Conservation (phyloP, 192 early-diverging fungal species). For the Coemansia guatemalensis region DNA sequence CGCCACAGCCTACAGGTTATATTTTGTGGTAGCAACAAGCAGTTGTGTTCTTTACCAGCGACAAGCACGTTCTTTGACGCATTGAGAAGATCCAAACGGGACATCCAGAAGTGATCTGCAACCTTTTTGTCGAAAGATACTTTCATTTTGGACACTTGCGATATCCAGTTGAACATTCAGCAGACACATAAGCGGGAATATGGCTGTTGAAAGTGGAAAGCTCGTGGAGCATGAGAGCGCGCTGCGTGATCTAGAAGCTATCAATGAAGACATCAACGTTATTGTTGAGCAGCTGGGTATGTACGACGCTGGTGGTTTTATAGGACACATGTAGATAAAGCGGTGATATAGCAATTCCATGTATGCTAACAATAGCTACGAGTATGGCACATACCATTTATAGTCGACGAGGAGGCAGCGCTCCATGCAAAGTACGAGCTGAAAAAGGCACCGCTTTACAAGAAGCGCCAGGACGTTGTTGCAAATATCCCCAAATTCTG, state of each 20-base stretch:
- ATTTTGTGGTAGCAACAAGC: neutral
- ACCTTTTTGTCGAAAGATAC: neutral
- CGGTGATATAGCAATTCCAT: neutral
- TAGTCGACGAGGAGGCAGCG: conserved; percentile 52
- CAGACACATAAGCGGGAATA: conserved; percentile 11
- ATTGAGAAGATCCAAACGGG: neutral
- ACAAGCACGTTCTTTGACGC: neutral
- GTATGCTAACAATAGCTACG: conserved; percentile 4
- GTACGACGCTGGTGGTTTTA: neutral
- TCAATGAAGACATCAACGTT: conserved; percentile 39
- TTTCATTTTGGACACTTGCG: neutral
- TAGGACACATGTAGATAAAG: neutral
- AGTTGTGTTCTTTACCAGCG: neutral
- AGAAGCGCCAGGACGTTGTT: conserved; percentile 58
- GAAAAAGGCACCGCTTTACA: conserved; percentile 48
- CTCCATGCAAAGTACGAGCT: conserved; percentile 55
- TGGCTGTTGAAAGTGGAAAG: conserved; percentile 35
- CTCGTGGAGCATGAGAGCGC: conserved; percentile 25
- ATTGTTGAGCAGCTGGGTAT: conserved; percentile 50
- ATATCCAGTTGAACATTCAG: conserved; percentile 1
- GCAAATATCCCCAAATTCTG: conserved; percentile 60
- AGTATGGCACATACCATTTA: neutral
- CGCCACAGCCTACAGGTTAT: neutral
- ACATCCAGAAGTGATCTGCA: neutral
- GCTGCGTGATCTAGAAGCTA: conserved; percentile 29